Evolutionary conservation across 2,329 filamentous ascomycete species (phyloP).

Genomic region (Colletotrichum incanum): DNA sequence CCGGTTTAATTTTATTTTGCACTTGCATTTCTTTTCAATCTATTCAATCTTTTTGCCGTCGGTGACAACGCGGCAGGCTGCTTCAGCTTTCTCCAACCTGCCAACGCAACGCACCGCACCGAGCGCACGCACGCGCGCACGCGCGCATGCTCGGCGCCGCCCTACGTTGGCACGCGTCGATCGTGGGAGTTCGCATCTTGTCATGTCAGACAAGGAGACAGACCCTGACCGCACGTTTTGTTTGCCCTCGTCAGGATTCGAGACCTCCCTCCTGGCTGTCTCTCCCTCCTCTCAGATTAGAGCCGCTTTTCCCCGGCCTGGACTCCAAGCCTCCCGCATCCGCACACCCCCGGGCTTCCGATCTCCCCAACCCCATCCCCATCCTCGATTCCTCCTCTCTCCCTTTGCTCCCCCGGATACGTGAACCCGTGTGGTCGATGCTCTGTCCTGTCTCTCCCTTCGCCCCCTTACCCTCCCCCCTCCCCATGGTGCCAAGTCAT

Average conservation of each 20-base stretch:
- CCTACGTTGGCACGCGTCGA: not conserved
- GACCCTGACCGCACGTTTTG: not conserved
- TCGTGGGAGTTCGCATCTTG: not conserved
- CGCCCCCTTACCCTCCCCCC: conserved; percentile 9
- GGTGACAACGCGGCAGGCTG: not conserved
- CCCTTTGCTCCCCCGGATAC: conserved; percentile 32
- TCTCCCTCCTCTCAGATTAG: not conserved
- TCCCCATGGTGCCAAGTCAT: not conserved
- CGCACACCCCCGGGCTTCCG: conserved; percentile 6
- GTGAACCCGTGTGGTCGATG: conserved; percentile 1
- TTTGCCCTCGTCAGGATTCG: not conserved
- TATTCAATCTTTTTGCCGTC: not conserved
- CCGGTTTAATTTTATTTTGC: not conserved
- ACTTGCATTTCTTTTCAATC: no score
- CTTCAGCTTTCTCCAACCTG: not conserved
- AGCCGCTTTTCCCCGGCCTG: not conserved
- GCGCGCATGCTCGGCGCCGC: not conserved
- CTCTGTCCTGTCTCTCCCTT: conserved; percentile 17
- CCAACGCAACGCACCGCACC: not conserved
- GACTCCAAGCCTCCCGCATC: conserved; percentile 11
- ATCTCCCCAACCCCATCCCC: conserved; percentile 6
- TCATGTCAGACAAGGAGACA: conserved; percentile 2
- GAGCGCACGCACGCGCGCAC: no score
- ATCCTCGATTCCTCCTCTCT: conserved; percentile 18
- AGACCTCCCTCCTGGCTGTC: not conserved